Base-by-base conservation (phyloP, 148 eudicot species). In the Dianthus caryophyllus region DNA sequence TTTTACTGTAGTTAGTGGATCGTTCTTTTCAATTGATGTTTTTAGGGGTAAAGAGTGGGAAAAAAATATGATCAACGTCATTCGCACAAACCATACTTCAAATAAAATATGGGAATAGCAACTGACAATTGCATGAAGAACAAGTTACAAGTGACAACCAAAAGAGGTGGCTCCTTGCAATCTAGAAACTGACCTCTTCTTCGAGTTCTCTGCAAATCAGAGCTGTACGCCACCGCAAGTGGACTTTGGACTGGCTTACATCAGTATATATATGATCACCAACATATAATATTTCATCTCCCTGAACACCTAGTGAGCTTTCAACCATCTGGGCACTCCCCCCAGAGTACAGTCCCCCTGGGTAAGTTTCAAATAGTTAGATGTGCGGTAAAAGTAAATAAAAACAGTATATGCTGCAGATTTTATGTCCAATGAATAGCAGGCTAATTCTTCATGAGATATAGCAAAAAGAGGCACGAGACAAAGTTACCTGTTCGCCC, bases 311-410 rank as follows among this genome's bases (percentile, higher is more conserved):
- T 61, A 93, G 84, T 56, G 89, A 93, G 70, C 85, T 93, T 77
- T 93, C 98, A 68, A 93, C 82, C 98, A 93, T 89, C 84, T 87
- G 98, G 57, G 98, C 98, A 72, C 98, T 93, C 58, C 98, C 98
- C 67, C 98, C 98, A 17, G 98, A 93, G 78, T 93, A 93, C 72
- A 93, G 71, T 10, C 98, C 98, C 72, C 98, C 96, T 93, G 74
- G 61, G 70, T 4, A 72, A 68, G 44, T 43, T 73, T 54, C 63
- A 55, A 39, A 47, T 30, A 49, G 66, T 55, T 57, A 77, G 43
- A 20, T 71, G 21, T 4, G 33, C 47, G 48, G 22, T 10, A 26
- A 22, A 33, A 9, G 44, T 27, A 53, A 29, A 31, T 13, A 2
- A 56, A 15, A 54, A 11, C 27, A 17, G 54, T 33, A 18, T 30